Evolutionary conservation across 2,329 filamentous ascomycete genomes (phyloP), one percentile per base, ranked within the genome.

Genomic region (Penicillium janthinellum): DNA sequence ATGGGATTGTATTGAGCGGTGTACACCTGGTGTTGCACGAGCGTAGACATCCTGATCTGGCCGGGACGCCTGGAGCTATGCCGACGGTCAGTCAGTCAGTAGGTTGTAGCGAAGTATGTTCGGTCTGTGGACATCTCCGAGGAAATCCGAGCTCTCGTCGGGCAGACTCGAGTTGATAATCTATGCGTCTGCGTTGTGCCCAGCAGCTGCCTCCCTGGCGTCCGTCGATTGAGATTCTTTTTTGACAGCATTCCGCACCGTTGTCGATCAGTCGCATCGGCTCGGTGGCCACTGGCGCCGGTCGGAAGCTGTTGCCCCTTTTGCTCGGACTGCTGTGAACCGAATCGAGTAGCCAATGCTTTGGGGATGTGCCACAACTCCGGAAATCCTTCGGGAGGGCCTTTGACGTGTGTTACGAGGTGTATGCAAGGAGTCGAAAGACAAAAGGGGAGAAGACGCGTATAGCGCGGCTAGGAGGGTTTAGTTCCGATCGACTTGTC

Each of bases 401-500:
- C 14, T 51, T 60, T 59, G 57, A 57, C 58, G 52, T 57, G 54
- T 58, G 54, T 47, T 25, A 56, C 34, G 56, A 42, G 51, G 47
- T n/a, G 28, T 31, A 60, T 51, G 64, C 61, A 65, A 64, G 64
- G 61, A 57, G 61, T 14, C 14, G 3, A 49, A 35, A 37, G 35
- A 50, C 39, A 39, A 51, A 28, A 44, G 39, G 39, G 55, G 39
- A 22, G 42, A 59, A 52, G 20, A 59, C 56, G 63, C 64, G 61
- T 64, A 64, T 64, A 64, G 61, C 61, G 64, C 64, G 64, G 64
- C 56, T 65, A 64, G 44, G 15, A 12, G 39, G 38, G 20, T 39
- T 42, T 38, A 22, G 35, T 37, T 12, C 37, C 10, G 28, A 35
- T 28, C 11, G 25, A 41, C 35, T 31, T 12, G 35, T 53, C 51